Evolutionary conservation across 805 yeast species (phyloP).

Genomic region (Ogataea pilisensis): DNA sequence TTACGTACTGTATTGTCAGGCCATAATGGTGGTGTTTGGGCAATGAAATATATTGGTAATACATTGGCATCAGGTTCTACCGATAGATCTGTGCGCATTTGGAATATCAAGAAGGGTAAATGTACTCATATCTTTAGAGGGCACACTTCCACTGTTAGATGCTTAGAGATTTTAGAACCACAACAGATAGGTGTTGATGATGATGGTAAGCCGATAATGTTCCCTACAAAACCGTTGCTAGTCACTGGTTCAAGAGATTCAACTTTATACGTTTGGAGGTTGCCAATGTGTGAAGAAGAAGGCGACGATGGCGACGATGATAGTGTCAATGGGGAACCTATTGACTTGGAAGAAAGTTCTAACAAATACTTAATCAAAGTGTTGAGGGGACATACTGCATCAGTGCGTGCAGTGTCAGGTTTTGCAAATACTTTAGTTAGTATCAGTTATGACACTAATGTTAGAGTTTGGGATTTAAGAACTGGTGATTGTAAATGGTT

Average conservation of each 20-base stretch:
- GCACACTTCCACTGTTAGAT: conserved; percentile 89
- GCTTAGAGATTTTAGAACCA: conserved; percentile 78
- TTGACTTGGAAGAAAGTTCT: conserved; percentile 35
- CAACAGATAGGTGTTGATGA: conserved; percentile 58
- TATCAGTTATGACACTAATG: conserved; percentile 87
- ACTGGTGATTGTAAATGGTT: conserved; percentile 70
- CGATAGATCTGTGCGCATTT: conserved; percentile 87
- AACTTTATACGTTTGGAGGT: conserved; percentile 67
- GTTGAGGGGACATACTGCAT: conserved; percentile 68
- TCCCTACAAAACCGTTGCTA: conserved; percentile 64
- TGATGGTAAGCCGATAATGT: conserved; percentile 50
- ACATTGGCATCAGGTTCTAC: conserved; percentile 92
- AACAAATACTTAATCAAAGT: conserved; percentile 68
- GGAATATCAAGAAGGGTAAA: conserved; percentile 81
- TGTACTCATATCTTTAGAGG: conserved; percentile 92
- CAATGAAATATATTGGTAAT: conserved; percentile 78
- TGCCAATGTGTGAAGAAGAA: conserved; percentile 47
- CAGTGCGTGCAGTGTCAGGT: conserved; percentile 87
- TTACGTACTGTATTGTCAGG: conserved; percentile 64
- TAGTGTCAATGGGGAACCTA: conserved; percentile 34
- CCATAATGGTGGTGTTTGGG: conserved; percentile 99
- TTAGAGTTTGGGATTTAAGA: conserved; percentile 87
- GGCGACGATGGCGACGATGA: conserved; percentile 36
- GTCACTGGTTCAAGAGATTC: conserved; percentile 88
- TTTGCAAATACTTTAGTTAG: conserved; percentile 78